phyloP scores from a whole-genome alignment of 768 basidiomycete genomes.

The Tephrocybe sp. region DNA sequence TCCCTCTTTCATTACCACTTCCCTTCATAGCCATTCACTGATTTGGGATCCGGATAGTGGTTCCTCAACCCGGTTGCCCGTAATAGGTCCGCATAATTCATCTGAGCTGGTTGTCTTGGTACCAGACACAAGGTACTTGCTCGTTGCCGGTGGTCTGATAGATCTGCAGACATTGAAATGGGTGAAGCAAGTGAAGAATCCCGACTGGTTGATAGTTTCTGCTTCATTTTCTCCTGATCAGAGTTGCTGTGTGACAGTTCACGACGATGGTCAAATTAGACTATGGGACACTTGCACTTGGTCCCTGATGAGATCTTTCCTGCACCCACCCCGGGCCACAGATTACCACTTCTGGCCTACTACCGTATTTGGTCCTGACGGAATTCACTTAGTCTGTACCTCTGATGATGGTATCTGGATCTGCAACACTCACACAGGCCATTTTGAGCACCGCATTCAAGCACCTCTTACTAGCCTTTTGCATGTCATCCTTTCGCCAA shows the following conservation, averaged over 20 bases:
- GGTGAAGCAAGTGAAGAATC: too few relatives aligned
- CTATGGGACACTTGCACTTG: neutral
- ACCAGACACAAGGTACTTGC: neutral
- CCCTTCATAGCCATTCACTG: neutral
- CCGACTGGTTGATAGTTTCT: too few relatives aligned
- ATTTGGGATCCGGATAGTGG: neutral
- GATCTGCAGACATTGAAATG: too few relatives aligned
- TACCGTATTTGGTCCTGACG: neutral
- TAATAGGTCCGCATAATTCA: neutral
- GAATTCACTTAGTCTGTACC: neutral
- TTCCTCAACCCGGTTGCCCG: neutral
- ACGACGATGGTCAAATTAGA: neutral
- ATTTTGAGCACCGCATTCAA: neutral
- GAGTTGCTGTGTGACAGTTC: neutral
- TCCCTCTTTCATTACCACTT: neutral
- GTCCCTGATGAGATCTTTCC: too few relatives aligned
- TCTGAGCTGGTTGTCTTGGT: neutral
- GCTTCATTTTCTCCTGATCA: neutral
- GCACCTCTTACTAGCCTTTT: neutral
- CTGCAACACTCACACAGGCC: neutral
- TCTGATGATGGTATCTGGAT: neutral
- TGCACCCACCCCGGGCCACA: too few relatives aligned
- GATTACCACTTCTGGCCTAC: too few relatives aligned
- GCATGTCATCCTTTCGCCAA: neutral
- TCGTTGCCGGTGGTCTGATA: too few relatives aligned